Percentiles rank a stretch among this genome's conserved stretches.
Evolutionary conservation across 345 rosid species (phyloP).

Genomic region (Eucalyptus dawsonii): DNA sequence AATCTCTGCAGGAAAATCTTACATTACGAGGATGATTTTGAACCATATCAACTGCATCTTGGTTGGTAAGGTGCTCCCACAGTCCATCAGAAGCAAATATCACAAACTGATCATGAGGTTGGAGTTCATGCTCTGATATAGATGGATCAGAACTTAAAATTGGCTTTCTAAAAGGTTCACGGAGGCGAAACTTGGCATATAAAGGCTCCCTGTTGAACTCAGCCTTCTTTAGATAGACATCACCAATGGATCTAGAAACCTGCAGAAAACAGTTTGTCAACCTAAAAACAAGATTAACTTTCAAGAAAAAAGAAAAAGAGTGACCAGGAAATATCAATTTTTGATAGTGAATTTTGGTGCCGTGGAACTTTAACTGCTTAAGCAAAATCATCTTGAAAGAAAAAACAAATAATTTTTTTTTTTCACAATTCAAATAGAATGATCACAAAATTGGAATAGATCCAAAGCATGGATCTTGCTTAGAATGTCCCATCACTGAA

Average conservation of each 20-base stretch:
- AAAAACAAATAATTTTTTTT: not conserved
- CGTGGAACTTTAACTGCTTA: not conserved
- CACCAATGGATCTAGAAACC: constrained; percentile 94
- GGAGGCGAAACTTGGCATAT: constrained; percentile 69
- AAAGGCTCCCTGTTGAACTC: constrained; percentile 91
- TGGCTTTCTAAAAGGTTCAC: constrained; percentile 72
- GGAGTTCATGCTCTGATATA: constrained; percentile 53
- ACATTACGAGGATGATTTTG: constrained; percentile 74
- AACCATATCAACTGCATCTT: constrained; percentile 85
- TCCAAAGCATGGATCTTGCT: not conserved
- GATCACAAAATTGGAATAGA: not conserved
- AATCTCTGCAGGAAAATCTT: constrained; percentile 5
- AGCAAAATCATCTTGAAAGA: not conserved
- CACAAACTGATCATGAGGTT: constrained; percentile 64
- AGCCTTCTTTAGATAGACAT: constrained; percentile 72
- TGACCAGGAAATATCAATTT: not conserved
- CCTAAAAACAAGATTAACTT: not conserved
- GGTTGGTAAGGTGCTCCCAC: constrained; percentile 95
- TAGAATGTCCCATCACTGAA: not conserved
- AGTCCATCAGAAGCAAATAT: constrained; percentile 98
- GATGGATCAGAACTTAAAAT: constrained; percentile 86
- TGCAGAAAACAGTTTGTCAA: constrained; percentile 4
- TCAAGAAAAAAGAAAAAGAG: not conserved
- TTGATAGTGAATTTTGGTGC: not conserved
- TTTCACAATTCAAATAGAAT: not conserved